Evolutionary conservation across 169 alveolate genomes (phyloP), one percentile per base, ranked within the genome.

Genomic region (Condylostoma magnum): DNA sequence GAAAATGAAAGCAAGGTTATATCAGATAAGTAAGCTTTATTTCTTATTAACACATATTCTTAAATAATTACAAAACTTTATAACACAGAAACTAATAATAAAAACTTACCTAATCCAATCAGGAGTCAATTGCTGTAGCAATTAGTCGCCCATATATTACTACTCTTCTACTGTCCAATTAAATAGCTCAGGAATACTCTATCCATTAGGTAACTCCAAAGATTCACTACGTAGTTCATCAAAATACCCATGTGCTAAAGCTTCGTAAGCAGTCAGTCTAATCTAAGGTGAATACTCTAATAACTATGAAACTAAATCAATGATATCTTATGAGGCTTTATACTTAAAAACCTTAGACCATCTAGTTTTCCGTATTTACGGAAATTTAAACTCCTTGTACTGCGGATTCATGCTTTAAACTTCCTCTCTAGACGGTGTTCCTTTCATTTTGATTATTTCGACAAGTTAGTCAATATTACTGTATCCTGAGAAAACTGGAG

Each of bases 321-420:
- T 81, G 12, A 96, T 96, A 22, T 82, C 82, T n/a, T 75, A 77
- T 2, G 94, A 78, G 5, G 96, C 85, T 28, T 89, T 81, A 25
- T 76, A 86, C 12, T 92, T 90, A 71, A 92, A 89, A 38, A 90
- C 82, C 65, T 57, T 72, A 33, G 84, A 80, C 97, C 96, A 95
- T 12, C 89, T 91, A 10, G 80, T 68, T 22, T 93, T 83, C 65
- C 84, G 84, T 34, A 97, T 89, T 71, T 92, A 85, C 0, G 99
- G 99, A 69, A 95, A 94, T 53, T 91, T 86, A 38, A 90, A 94
- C 41, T 96, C 97, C 15, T 90, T 90, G 79, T 95, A 95, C 70
- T 95, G 90, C 33, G 99, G 99, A 79, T 95, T 95, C 99, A 97
- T 96, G 3, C 96, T 94, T 36, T 81, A 58, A 93, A 97, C 91